Percentiles rank a stretch among this genome's conserved stretches.
Evolutionary conservation across 805 yeast genomes (phyloP).

Genomic region (Sugiyamaella chiloensis): DNA sequence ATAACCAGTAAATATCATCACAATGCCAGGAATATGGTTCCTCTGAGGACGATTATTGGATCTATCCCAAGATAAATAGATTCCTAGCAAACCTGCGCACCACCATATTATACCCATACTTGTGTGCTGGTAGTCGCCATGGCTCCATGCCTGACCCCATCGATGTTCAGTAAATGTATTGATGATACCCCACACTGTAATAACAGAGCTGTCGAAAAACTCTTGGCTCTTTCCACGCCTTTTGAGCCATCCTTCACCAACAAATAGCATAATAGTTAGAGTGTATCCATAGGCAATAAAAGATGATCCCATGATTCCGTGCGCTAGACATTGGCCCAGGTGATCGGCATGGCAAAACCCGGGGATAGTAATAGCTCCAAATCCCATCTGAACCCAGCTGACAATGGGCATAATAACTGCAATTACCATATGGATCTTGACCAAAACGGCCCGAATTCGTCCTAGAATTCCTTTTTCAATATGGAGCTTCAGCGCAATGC

Average conservation of each 20-base stretch:
- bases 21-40: conserved; percentile 73
- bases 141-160: conserved; percentile 93
- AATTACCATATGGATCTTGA: conserved; percentile 31
- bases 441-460: conserved; percentile 30
- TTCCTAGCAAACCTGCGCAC: conserved; percentile 87
- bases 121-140: conserved; percentile 93
- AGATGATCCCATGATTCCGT: conserved; percentile 94
- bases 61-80: conserved; percentile 67
- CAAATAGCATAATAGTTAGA: conserved; percentile 58
- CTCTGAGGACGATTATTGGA: conserved; percentile 45
- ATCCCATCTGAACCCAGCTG: conserved; percentile 76
- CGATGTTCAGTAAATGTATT: conserved; percentile 96
- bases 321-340: conserved; percentile 95
- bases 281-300: conserved; percentile 78
- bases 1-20: conserved; percentile 86
- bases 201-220: conserved; percentile 73
- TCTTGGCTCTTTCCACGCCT: conserved; percentile 64
- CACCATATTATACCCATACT: conserved; percentile 97
- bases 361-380: conserved; percentile 79
- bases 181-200: conserved; percentile 87
- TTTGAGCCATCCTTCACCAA: conserved; percentile 60
- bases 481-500: conserved; percentile 38
- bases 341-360: conserved; percentile 80
- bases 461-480: conserved; percentile 36
- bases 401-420: conserved; percentile 39